phyloP scores from a whole-genome alignment of 371 early-diverging fungal species.

The Vairimorpha necatrix region DNA sequence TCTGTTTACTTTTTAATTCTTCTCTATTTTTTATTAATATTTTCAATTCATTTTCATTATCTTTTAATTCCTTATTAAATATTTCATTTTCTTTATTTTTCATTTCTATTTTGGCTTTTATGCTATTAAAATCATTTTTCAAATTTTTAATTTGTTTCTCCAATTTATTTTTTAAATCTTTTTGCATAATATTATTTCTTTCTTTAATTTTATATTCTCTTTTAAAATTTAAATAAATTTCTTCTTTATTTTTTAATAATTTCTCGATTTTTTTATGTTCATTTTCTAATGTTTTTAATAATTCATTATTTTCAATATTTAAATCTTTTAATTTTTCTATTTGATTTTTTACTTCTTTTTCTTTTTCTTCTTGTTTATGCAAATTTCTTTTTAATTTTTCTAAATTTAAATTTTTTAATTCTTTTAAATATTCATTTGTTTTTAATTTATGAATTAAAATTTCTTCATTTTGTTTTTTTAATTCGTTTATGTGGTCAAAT shows the following conservation, averaged over 20 bases:
- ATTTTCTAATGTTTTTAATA: constrained; percentile 40
- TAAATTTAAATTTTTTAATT: not conserved
- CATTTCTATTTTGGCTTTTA: constrained; percentile 59
- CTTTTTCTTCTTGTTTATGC: constrained; percentile 73
- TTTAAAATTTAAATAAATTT: constrained; percentile 3
- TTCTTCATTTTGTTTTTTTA: constrained; percentile 16
- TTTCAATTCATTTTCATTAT: constrained; percentile 19
- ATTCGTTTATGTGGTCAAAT: constrained; percentile 65
- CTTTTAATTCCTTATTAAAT: not conserved
- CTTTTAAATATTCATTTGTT: not conserved
- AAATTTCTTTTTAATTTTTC: constrained; percentile 60
- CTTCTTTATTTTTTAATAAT: constrained; percentile 16
- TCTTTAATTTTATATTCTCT: constrained; percentile 8
- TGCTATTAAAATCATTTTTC: constrained; percentile 56
- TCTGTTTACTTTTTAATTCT: not conserved
- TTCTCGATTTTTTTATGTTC: not conserved
- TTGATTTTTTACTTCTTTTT: constrained; percentile 50
- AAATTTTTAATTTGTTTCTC: constrained; percentile 67
- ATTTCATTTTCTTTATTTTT: constrained; percentile 52
- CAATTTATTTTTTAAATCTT: constrained; percentile 68
- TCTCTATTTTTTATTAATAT: constrained; percentile 27
- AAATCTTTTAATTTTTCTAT: not conserved
- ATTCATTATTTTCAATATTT: not conserved
- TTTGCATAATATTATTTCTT: constrained; percentile 1
- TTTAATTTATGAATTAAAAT: constrained; percentile 1